Percentiles rank a stretch among this genome's conserved stretches.
These are phyloP conservation scores for Xerocomus minutiporus DNA, from an alignment of 1,284 basidiomycete genomes.

Conservation along the genomic window DNA sequence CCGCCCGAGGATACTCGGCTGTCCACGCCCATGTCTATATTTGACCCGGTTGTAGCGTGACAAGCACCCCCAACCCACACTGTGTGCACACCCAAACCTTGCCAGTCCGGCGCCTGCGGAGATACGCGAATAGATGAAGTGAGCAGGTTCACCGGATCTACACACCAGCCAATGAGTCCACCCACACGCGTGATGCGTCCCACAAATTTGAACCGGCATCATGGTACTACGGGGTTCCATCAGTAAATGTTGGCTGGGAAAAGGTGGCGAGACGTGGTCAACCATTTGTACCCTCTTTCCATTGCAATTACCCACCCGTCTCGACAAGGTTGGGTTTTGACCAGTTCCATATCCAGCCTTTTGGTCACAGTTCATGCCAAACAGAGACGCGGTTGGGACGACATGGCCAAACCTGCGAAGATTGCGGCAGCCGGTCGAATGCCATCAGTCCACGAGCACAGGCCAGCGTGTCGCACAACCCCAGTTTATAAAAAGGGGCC, in stretches of 20 bases:
- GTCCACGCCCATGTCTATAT: background rate
- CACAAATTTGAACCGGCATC: background rate
- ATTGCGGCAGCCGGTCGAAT: conserved; percentile 5
- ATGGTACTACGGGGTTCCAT: background rate
- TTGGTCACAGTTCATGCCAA: background rate
- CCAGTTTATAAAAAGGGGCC: background rate
- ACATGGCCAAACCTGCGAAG: background rate
- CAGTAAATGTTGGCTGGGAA: conserved; percentile 9
- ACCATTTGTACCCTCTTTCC: background rate
- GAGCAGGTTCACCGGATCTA: conserved; percentile 6
- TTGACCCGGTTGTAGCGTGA: conserved; percentile 10
- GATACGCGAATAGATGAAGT: conserved; percentile 20
- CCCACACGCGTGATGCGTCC: background rate
- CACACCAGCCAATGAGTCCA: conserved; percentile 6
- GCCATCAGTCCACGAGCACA: background rate
- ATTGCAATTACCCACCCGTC: background rate
- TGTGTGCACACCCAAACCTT: background rate
- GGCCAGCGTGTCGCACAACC: conserved; percentile 1
- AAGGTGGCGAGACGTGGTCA: background rate
- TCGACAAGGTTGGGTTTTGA: background rate
- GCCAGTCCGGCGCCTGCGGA: conserved; percentile 17
- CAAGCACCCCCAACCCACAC: conserved; percentile 5
- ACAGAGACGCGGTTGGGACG: background rate
- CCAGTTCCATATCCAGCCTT: background rate
- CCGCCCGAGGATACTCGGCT: background rate